Conservation (phyloP, 805 yeast species). For the Vanderwaltozyma polyspora region DNA sequence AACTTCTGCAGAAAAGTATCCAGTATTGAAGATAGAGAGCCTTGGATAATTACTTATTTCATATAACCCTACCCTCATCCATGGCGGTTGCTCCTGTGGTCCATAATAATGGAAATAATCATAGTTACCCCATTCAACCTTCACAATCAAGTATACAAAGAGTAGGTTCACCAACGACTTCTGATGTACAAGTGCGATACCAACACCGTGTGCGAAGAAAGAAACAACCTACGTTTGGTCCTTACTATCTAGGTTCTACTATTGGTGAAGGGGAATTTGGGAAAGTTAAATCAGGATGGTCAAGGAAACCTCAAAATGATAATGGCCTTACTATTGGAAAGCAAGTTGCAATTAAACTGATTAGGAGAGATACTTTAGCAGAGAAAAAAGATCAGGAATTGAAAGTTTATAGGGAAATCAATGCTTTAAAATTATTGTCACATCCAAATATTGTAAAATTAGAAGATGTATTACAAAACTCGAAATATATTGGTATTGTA, state of each 20-base stretch:
- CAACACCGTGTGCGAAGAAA: too few relatives aligned
- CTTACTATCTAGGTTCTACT: conserved; percentile 82
- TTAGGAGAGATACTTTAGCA: conserved; percentile 65
- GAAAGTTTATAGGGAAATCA: conserved; percentile 87
- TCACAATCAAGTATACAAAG: too few relatives aligned
- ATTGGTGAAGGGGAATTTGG: conserved; percentile 98
- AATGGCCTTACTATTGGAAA: conserved; percentile 33
- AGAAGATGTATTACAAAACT: conserved; percentile 89
- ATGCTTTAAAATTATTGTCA: conserved; percentile 69
- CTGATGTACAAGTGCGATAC: too few relatives aligned
- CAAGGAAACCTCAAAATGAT: conserved; percentile 40
- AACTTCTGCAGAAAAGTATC: too few relatives aligned
- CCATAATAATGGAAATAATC: too few relatives aligned
- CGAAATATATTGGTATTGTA: conserved; percentile 91
- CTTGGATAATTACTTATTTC: too few relatives aligned
- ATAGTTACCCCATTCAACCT: background rate
- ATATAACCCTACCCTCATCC: too few relatives aligned
- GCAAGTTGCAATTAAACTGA: conserved; percentile 89
- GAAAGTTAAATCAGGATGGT: conserved; percentile 95
- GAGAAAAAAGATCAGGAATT: conserved; percentile 75
- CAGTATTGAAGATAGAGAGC: too few relatives aligned
- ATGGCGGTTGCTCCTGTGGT: too few relatives aligned
- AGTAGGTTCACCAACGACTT: too few relatives aligned
- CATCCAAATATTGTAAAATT: conserved; percentile 92
- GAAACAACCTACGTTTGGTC: conserved; percentile 76